These are phyloP conservation scores for Penicillium riverlandense DNA, from an alignment of 495 filamentous ascomycete genomes.

Conservation along the genomic window DNA sequence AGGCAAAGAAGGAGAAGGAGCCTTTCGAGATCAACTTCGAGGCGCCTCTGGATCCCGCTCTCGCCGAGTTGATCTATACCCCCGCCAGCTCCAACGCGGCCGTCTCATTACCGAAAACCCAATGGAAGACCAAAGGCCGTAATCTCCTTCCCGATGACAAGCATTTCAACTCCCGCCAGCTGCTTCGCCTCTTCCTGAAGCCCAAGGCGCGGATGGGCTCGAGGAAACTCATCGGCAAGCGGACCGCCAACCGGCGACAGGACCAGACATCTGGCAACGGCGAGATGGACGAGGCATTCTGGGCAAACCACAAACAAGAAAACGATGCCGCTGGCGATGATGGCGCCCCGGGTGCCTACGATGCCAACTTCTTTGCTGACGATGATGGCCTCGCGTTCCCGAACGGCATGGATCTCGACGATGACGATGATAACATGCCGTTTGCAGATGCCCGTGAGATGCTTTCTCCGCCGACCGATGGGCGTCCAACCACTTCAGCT, in stretches of 20 bases:
- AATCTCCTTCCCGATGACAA: constrained; percentile 97
- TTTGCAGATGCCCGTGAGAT: constrained; percentile 91
- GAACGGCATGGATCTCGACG: constrained; percentile 53
- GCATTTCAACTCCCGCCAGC: constrained; percentile 90
- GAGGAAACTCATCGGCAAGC: constrained; percentile 37
- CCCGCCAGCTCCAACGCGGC: constrained; percentile 72
- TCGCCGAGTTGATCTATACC: constrained; percentile 79
- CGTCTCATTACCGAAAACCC: constrained; percentile 80
- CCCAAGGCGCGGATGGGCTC: constrained; percentile 73
- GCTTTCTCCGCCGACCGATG: constrained; percentile 66
- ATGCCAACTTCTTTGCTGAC: constrained; percentile 97
- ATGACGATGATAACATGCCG: constrained; percentile 73
- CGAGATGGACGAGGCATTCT: constrained; percentile 92
- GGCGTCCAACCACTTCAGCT: constrained; percentile 24
- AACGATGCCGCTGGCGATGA: constrained; percentile 44
- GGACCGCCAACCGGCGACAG: constrained; percentile 31
- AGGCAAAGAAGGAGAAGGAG: constrained; percentile 83
- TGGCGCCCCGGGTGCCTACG: constrained; percentile 63
- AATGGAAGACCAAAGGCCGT: constrained; percentile 88
- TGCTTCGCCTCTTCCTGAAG: constrained; percentile 88
- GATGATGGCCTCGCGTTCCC: constrained; percentile 81
- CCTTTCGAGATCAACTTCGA: constrained; percentile 90
- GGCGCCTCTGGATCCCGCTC: constrained; percentile 56
- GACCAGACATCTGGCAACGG: constrained; percentile 48
- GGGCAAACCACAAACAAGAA: constrained; percentile 69